phyloP scores from a whole-genome alignment of 163 green algal genomes.

The Coccomyxa subellipsoidea region DNA sequence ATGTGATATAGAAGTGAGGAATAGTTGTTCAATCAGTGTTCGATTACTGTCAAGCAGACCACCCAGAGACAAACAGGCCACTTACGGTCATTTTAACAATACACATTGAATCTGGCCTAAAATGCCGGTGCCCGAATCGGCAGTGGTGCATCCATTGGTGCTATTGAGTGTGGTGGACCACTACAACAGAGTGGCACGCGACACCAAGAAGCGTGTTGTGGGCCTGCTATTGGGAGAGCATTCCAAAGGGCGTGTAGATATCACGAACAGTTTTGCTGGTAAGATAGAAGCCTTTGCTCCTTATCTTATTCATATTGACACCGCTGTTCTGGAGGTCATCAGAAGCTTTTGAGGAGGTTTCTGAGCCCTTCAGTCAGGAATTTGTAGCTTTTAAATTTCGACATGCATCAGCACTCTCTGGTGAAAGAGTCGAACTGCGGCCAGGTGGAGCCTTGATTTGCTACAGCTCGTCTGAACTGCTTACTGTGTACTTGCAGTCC shows the following conservation, averaged over 20 bases:
- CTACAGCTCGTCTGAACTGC: background rate
- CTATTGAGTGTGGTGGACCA: constrained; percentile 95
- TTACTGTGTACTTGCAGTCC: constrained; percentile 62
- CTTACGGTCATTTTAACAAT: background rate
- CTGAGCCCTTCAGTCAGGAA: no score
- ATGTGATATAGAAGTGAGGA: no score
- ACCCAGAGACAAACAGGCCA: background rate
- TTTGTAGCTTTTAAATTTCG: background rate
- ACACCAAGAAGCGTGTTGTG: constrained; percentile 94
- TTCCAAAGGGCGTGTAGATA: constrained; percentile 83
- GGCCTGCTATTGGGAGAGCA: constrained; percentile 91
- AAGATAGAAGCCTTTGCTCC: background rate
- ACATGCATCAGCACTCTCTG: no score
- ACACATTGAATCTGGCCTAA: background rate
- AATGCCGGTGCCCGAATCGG: constrained; percentile 40
- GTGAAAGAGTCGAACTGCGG: no score
- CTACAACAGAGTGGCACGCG: constrained; percentile 73
- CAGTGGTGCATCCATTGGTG: constrained; percentile 95
- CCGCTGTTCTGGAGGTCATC: background rate
- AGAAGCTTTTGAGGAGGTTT: no score
- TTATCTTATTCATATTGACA: background rate
- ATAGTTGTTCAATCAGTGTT: no score
- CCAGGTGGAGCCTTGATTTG: no score
- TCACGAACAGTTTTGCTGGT: constrained; percentile 98
- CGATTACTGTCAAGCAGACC: background rate